A percentile compares a stretch with the other conserved stretches of the same genome.
Evolutionary conservation across 1,139 yeast genomes (phyloP).

Genomic region (Geotrichum fermentans): DNA sequence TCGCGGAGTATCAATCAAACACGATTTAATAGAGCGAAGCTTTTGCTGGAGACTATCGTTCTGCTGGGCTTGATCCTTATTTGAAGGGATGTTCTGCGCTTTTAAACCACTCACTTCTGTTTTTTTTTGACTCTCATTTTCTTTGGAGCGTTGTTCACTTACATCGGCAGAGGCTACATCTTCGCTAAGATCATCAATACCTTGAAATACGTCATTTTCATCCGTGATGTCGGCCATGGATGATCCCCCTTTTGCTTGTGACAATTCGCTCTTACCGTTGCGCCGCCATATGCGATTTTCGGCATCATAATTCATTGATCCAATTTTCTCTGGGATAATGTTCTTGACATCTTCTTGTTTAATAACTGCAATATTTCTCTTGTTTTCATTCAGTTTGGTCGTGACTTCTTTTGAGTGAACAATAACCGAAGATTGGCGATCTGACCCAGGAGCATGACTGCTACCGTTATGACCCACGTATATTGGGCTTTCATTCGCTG

Average conservation of each 20-base stretch:
- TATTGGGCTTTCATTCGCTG: neutral
- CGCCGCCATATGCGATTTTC: constrained; percentile 13
- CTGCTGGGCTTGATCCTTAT: neutral
- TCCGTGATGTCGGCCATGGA: neutral
- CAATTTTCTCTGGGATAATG: constrained; percentile 16
- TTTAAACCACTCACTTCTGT: neutral
- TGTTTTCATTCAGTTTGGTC: neutral
- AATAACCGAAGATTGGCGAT: constrained; percentile 8
- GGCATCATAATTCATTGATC: constrained; percentile 18
- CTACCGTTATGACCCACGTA: neutral
- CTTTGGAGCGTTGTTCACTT: too few relatives aligned
- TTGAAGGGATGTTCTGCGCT: neutral
- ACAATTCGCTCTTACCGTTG: neutral
- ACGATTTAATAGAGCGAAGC: constrained; percentile 10
- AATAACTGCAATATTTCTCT: constrained; percentile 11
- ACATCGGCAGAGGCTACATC: neutral
- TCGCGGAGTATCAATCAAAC: constrained; percentile 15
- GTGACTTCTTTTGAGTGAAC: constrained; percentile 1
- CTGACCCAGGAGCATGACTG: neutral
- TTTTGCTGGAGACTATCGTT: constrained; percentile 8
- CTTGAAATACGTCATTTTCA: constrained; percentile 17
- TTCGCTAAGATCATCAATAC: constrained; percentile 19
- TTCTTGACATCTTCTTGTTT: constrained; percentile 17
- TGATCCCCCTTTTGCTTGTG: neutral
- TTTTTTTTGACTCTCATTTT: neutral